Base-by-base conservation (phyloP, 2,329 filamentous ascomycete species). In the Phaeosphaeriaceae sp. region DNA sequence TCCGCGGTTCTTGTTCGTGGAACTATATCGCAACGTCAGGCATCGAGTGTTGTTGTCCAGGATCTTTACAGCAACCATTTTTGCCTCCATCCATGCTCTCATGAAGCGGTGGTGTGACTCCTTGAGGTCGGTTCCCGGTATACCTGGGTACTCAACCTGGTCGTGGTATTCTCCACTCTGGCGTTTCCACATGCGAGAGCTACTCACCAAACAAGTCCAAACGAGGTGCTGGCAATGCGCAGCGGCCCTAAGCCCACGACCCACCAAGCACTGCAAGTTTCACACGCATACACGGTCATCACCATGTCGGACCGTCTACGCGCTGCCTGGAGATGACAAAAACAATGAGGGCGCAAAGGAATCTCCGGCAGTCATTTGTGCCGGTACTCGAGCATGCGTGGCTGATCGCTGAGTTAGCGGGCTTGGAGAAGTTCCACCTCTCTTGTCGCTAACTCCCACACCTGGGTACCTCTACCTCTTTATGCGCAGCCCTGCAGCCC, bases 341-440 rank as follows among this genome's bases (percentile, higher is more conserved):
- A 48, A 17, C 4, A 46, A 11, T 46, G 22, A 13, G 4, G 54
- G 53, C 54, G 52, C 57, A 57, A 44, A 42, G 24, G 56, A 17
- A 41, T 52, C 46, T 45, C 51, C 49, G 51, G 47, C 41, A 24
- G 46, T 19, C 42, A 36, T 27, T 48, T 31, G 53, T 22, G 19
- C 19, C 48, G 49, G 53, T 53, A 48, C 50, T 55, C 54, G 48
- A 56, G 42, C 19, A 51, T 48, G 27, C 58, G 47, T 51, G 45
- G 48, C 42, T 49, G 61, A 53, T 54, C 45, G 36, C 44, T 40
- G 36, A 40, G 36, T 40, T 48, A 47, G 59, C 58, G 60, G 48
- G 59, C 24, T 15, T 46, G 53, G 36, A 60, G 49, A 57, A 58
- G 42, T 62, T 61, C 67, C 67, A 63, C 66, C 62, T 70, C 61